Conservation (phyloP, 1,284 basidiomycete species). For the Boletus semigastroideus region DNA sequence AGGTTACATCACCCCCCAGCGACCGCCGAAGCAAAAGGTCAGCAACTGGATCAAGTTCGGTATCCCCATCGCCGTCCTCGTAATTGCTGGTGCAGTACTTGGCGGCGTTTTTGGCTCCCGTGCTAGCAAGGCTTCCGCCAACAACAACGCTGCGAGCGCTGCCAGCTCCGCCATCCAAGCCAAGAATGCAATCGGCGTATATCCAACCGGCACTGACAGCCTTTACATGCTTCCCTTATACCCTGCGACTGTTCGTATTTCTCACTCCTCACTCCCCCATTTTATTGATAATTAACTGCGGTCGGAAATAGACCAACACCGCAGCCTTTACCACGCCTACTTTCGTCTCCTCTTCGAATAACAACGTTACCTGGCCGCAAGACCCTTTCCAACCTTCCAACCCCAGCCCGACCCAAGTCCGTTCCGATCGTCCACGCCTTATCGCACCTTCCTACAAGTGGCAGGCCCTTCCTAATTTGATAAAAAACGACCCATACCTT, state of each 20-base stretch:
- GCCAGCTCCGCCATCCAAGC: slow-evolving; percentile 58
- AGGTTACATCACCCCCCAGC: slow-evolving; percentile 56
- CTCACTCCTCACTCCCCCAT: background rate
- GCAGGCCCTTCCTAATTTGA: slow-evolving; percentile 80
- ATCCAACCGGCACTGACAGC: slow-evolving; percentile 75
- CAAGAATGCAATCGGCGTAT: slow-evolving; percentile 61
- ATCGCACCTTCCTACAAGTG: slow-evolving; percentile 93
- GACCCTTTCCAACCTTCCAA: slow-evolving; percentile 71
- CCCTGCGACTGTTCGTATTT: slow-evolving; percentile 72
- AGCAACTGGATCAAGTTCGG: slow-evolving; percentile 57
- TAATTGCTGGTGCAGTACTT: slow-evolving; percentile 64
- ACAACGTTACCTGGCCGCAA: slow-evolving; percentile 66
- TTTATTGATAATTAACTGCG: slow-evolving; percentile 1
- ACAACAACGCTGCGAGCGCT: slow-evolving; percentile 24
- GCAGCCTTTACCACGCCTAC: slow-evolving; percentile 79
- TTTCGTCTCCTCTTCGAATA: slow-evolving; percentile 51
- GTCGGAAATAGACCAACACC: slow-evolving; percentile 63
- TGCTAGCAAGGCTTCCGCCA: slow-evolving; percentile 42
- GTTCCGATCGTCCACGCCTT: slow-evolving; percentile 84
- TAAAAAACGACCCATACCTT: slow-evolving; percentile 84
- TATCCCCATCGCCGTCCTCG: slow-evolving; percentile 51
- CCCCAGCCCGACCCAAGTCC: slow-evolving; percentile 58
- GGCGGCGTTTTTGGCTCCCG: slow-evolving; percentile 67
- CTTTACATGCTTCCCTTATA: slow-evolving; percentile 82
- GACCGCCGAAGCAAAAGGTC: slow-evolving; percentile 37